phyloP scores from a whole-genome alignment of 2,329 filamentous ascomycete genomes.

The Aaosphaeria arxii region DNA sequence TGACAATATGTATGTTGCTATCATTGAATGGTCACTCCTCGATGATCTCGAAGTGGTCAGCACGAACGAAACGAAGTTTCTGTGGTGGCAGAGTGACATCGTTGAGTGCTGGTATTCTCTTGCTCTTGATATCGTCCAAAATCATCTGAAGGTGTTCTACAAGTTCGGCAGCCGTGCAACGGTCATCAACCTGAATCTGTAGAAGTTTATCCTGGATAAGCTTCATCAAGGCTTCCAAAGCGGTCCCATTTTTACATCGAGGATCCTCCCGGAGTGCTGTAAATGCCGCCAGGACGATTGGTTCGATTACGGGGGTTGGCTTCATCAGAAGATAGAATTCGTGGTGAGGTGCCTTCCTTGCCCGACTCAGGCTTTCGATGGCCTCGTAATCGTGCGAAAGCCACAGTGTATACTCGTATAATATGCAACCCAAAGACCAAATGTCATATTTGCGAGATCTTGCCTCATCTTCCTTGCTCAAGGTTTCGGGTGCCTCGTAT shows the following conservation, averaged over 20 bases:
- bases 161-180: conserved; percentile 1
- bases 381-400: conserved; percentile 2
- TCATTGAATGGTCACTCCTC: too few relatives aligned
- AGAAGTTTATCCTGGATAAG: conserved; percentile 4
- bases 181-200: conserved; percentile 2
- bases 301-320: conserved; percentile 1
- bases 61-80: neutral
- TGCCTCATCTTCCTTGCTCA: neutral
- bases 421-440: conserved; percentile 13
- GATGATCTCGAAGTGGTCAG: too few relatives aligned
- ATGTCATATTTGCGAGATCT: conserved; percentile 9
- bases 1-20: too few relatives aligned
- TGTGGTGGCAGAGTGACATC: neutral
- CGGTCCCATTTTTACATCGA: conserved; percentile 1
- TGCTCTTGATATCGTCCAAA: neutral
- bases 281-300: conserved; percentile 3
- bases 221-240: conserved; percentile 2
- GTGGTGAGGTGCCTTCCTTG: neutral
- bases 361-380: neutral
- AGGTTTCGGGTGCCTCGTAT: conserved; percentile 8
- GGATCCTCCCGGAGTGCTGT: neutral
- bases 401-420: conserved; percentile 9
- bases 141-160: conserved; percentile 1
- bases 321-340: neutral
- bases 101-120: neutral